Evolutionary conservation across 345 rosid genomes (phyloP).

Genomic region (Aethionema arabicum): DNA sequence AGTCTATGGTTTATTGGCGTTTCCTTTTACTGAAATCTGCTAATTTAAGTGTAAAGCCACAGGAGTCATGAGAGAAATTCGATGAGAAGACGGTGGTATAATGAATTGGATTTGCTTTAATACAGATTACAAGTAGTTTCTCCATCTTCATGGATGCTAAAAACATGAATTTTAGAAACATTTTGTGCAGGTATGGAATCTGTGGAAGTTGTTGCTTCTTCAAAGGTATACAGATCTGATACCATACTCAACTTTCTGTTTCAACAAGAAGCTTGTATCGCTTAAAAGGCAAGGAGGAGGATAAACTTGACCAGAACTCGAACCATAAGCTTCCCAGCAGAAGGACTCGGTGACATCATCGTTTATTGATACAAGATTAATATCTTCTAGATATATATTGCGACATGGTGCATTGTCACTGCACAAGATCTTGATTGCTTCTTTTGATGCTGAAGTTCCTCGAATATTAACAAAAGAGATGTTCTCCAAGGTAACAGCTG

Average conservation of each 20-base stretch:
- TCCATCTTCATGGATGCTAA: not conserved
- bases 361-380: conserved; percentile 49
- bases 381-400: conserved; percentile 59
- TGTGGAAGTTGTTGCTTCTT: conserved; percentile 23
- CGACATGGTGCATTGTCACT: conserved; percentile 64
- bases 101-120: too few relatives aligned
- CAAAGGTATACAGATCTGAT: conserved; percentile 36
- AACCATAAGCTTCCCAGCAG: conserved; percentile 84
- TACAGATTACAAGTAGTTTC: too few relatives aligned
- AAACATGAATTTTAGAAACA: not conserved
- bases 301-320: conserved; percentile 48
- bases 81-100: too few relatives aligned
- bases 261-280: conserved; percentile 42
- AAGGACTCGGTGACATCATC: conserved; percentile 47
- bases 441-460: conserved; percentile 79
- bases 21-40: too few relatives aligned
- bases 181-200: not conserved
- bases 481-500: conserved; percentile 63
- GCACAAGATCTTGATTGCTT: conserved; percentile 72
- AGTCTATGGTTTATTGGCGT: too few relatives aligned
- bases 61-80: too few relatives aligned
- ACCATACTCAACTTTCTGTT: conserved; percentile 41
- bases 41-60: too few relatives aligned
- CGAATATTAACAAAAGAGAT: conserved; percentile 53
- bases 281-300: conserved; percentile 63